Percentiles rank a stretch among this genome's conserved stretches.
phyloP scores from a whole-genome alignment of 768 basidiomycete species.

The Sarcodon aspratus region DNA sequence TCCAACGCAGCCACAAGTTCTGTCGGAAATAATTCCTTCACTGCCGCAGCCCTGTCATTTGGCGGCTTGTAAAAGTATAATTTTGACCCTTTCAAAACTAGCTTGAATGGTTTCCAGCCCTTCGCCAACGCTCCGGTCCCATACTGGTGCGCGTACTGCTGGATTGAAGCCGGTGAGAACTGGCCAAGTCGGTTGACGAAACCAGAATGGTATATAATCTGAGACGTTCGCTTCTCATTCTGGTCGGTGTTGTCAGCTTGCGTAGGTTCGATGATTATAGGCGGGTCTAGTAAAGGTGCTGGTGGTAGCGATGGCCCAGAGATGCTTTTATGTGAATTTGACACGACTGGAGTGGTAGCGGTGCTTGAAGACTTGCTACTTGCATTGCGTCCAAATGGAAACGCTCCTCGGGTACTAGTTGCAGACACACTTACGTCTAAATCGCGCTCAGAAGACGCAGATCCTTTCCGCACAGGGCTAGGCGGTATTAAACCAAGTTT shows the following conservation, averaged over 20 bases:
- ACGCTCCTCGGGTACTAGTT: slow-evolving; percentile 11
- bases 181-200: slow-evolving; percentile 63
- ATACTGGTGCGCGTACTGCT: slow-evolving; percentile 9
- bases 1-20: slow-evolving; percentile 42
- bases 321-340: neutral
- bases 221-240: slow-evolving; percentile 52
- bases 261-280: slow-evolving; percentile 31
- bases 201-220: slow-evolving; percentile 65
- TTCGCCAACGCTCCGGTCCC: slow-evolving; percentile 27
- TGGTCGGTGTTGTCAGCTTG: slow-evolving; percentile 18
- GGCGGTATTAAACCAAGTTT: slow-evolving; percentile 31
- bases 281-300: slow-evolving; percentile 33
- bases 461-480: slow-evolving; percentile 49
- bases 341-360: neutral
- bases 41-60: slow-evolving; percentile 44
- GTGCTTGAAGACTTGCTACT: slow-evolving; percentile 1
- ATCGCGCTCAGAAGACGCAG: slow-evolving; percentile 25
- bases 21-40: slow-evolving; percentile 69
- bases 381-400: slow-evolving; percentile 20
- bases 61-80: slow-evolving; percentile 83
- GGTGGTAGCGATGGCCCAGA: neutral
- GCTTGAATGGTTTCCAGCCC: slow-evolving; percentile 82
- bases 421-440: slow-evolving; percentile 12
- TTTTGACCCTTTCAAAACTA: slow-evolving; percentile 76
- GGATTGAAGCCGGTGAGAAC: slow-evolving; percentile 29